Percentiles rank a stretch among this genome's conserved stretches.
Conservation (phyloP, 2,329 filamentous ascomycete species). For the Trichoderma atroviride region DNA sequence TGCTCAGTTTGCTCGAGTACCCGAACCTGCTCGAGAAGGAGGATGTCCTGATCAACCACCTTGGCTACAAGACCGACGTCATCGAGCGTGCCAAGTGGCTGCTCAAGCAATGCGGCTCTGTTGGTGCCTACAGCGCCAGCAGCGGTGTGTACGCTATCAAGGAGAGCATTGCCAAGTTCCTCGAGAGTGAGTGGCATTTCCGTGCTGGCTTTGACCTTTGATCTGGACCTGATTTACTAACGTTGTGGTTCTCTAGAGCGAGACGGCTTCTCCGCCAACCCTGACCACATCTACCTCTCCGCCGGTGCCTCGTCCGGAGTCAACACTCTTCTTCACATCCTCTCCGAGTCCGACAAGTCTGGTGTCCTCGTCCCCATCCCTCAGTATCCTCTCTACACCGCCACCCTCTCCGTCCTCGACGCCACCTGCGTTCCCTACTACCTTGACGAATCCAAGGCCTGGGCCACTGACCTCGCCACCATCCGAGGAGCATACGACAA, state of each 20-base stretch:
- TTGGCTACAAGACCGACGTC: conserved; percentile 90
- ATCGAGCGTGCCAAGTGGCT: conserved; percentile 80
- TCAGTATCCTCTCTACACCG: conserved; percentile 97
- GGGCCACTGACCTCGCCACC: conserved; percentile 83
- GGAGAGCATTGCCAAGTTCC: conserved; percentile 87
- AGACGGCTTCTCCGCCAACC: conserved; percentile 84
- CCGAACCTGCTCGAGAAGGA: conserved; percentile 80
- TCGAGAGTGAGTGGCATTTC: conserved; percentile 67
- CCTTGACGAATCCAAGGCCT: conserved; percentile 81
- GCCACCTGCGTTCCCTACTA: conserved; percentile 90
- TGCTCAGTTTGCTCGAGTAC: conserved; percentile 90
- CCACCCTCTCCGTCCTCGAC: conserved; percentile 82
- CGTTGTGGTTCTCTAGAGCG: conserved; percentile 55
- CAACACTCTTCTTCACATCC: conserved; percentile 87
- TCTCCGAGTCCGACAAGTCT: conserved; percentile 75
- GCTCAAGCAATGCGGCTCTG: conserved; percentile 81
- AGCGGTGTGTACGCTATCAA: conserved; percentile 85
- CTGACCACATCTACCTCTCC: conserved; percentile 84
- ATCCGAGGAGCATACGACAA: conserved; percentile 75
- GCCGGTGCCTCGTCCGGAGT: conserved; percentile 92
- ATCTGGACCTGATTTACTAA: conserved; percentile 15
- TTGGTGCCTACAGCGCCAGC: conserved; percentile 95
- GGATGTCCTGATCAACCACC: conserved; percentile 70
- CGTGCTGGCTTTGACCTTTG: not conserved
- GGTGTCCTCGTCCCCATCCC: conserved; percentile 94